These are phyloP conservation scores for Pascua guehoae DNA, from an alignment of 1,284 basidiomycete genomes.

Conservation along the genomic window DNA sequence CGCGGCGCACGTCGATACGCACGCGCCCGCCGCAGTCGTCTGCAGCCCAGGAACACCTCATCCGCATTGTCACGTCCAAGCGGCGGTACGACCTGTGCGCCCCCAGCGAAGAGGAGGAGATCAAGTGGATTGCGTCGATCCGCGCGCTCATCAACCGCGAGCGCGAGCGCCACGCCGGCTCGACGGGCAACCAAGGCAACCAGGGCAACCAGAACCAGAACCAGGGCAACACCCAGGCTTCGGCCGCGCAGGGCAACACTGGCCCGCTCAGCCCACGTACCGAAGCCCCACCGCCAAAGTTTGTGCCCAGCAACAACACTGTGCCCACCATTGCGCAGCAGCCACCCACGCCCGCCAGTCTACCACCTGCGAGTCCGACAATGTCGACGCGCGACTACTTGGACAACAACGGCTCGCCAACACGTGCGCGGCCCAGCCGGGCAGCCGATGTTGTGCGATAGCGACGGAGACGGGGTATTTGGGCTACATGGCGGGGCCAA, in stretches of 20 bases:
- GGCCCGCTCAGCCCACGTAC: not conserved
- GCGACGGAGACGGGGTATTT: too few relatives aligned
- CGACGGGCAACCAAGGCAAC: not conserved
- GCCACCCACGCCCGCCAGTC: constrained; percentile 31
- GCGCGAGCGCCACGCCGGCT: constrained; percentile 17
- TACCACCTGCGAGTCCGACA: not conserved
- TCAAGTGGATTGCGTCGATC: constrained; percentile 93
- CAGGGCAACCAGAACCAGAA: not conserved
- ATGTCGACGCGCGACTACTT: not conserved
- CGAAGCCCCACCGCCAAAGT: not conserved
- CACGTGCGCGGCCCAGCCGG: not conserved
- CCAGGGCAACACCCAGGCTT: not conserved
- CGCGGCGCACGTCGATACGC: constrained; percentile 2
- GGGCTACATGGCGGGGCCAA: too few relatives aligned
- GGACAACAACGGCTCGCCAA: not conserved
- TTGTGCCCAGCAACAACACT: not conserved
- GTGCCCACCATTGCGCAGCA: constrained; percentile 35
- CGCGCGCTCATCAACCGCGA: constrained; percentile 68
- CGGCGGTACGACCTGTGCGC: constrained; percentile 85
- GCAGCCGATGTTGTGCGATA: too few relatives aligned
- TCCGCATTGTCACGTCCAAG: constrained; percentile 96
- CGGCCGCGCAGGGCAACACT: too few relatives aligned
- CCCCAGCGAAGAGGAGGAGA: constrained; percentile 95
- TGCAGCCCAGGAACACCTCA: constrained; percentile 58
- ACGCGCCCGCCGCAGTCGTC: not conserved